Evolutionary conservation across 208 protist genomes (phyloP).

Genomic region (Trypanosoma rangeli): DNA sequence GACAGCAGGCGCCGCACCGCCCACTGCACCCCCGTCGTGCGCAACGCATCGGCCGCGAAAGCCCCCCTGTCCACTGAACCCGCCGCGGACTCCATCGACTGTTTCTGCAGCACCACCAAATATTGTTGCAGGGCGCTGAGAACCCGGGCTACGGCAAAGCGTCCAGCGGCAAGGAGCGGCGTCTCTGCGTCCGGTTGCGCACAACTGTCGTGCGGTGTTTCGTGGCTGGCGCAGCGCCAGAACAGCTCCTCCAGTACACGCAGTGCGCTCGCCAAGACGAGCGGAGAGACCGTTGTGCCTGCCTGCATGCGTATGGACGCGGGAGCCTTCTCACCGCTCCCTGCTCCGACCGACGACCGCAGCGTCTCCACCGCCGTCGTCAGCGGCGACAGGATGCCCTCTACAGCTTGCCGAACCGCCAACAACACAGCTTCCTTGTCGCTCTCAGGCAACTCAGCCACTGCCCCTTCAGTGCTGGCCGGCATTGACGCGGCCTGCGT

Average conservation of each 20-base stretch:
- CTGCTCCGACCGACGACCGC: not conserved
- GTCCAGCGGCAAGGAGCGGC: conserved; percentile 7
- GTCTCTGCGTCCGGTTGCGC: not conserved
- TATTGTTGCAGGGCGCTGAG: conserved; percentile 52
- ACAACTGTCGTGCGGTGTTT: not conserved
- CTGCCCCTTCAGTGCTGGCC: not conserved
- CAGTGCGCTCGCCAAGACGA: conserved; percentile 21
- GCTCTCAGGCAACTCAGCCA: not conserved
- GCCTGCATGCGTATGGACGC: not conserved
- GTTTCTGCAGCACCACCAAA: conserved; percentile 54
- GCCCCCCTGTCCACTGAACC: conserved; percentile 4
- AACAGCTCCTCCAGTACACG: conserved; percentile 32
- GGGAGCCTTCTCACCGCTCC: conserved; percentile 6
- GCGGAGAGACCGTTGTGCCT: conserved; percentile 18
- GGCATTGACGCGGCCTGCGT: not conserved
- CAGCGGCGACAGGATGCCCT: conserved; percentile 40
- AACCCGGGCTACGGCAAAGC: conserved; percentile 27
- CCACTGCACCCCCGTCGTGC: conserved; percentile 43
- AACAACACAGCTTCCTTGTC: conserved; percentile 15
- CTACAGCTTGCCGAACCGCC: conserved; percentile 33
- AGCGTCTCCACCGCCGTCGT: conserved; percentile 35
- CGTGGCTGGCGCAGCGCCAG: conserved; percentile 20
- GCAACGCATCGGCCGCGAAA: conserved; percentile 40
- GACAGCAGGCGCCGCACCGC: conserved; percentile 62
- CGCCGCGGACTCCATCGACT: conserved; percentile 31